Evolutionary conservation across 176 grass and related monocot genomes (phyloP), one percentile per base, ranked within the genome.

Genomic region (Avena eriantha): DNA sequence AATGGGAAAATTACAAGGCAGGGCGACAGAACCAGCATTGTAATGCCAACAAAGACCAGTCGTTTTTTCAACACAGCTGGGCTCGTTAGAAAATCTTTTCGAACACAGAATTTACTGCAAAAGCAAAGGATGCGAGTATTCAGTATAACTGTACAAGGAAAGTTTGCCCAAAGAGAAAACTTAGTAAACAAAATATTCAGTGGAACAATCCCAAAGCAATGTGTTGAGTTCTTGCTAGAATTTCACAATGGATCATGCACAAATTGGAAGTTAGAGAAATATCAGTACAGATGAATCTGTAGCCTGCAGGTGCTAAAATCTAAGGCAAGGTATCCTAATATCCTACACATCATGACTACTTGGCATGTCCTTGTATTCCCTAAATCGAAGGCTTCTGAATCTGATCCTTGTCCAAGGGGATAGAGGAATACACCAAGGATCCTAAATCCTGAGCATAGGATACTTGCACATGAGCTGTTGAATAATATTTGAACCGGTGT

Each of bases 91-190:
- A 96, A 94, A 82, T 99, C 97, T 86, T 87, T 99, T 19, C 88
- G 83, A 24, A 99, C 85, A 87, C 97, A 93, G 47, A 99, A 99
- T 84, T 99, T 99, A 79, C 97, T 99, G 97, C 43, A 90, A 69
- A 73, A 83, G 48, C 80, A 77, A 80, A 85, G 22, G 16, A 75
- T 29, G 84, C 34, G 7, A 29, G 65, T 54, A 22, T 47, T 82
- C 65, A 71, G 79, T 78, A 82, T 16, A 65, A 22, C 26, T 43
- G 59, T 9, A n/a, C 18, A 86, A 49, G 31, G 21, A 72, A 73
- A 67, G 22, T 41, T 23, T 56, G 61, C 22, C 12, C 5, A 79
- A 84, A 88, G 6, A 71, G 29, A 74, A 82, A 23, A 76, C 58
- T 60, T 46, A 35, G 11, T 79, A 29, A 83, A 17, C 33, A 46